phyloP scores from a whole-genome alignment of 345 rosid genomes.

The Aegle marmelos region DNA sequence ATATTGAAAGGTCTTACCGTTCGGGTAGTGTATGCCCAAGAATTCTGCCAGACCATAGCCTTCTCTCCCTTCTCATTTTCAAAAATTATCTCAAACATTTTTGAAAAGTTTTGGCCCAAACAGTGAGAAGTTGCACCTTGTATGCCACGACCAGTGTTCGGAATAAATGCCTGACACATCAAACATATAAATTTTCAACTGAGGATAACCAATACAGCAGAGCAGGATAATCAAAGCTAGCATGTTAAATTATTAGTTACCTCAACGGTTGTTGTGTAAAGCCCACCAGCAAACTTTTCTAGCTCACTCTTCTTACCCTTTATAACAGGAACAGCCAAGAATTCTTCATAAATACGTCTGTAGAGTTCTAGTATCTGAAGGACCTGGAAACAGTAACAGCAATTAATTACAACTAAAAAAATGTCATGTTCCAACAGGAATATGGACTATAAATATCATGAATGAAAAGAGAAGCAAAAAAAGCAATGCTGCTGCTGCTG shows the following conservation, averaged over 20 bases:
- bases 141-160: constrained; percentile 93
- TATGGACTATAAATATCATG: not conserved
- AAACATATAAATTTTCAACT: not conserved
- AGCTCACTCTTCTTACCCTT: constrained; percentile 96
- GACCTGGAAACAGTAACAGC: constrained; percentile 39
- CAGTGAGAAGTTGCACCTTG: constrained; percentile 99
- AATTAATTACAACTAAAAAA: not conserved
- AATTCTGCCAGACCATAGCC: constrained; percentile 96
- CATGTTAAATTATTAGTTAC: constrained; percentile 24
- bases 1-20: constrained; percentile 39
- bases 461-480: not conserved
- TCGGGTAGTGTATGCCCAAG: constrained; percentile 97
- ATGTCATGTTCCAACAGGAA: not conserved
- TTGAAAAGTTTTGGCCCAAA: constrained; percentile 93
- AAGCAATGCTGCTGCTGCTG: not conserved
- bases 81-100: constrained; percentile 89
- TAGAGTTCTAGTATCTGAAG: constrained; percentile 83
- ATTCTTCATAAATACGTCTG: constrained; percentile 84
- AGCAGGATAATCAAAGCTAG: too few species aligned
- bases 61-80: constrained; percentile 93
- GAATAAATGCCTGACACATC: constrained; percentile 79
- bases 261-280: constrained; percentile 96
- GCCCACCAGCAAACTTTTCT: constrained; percentile 98
- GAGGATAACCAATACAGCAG: too few species aligned
- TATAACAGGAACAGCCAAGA: constrained; percentile 82